Evolutionary conservation across 345 rosid species (phyloP), one percentile per base, ranked within the genome.

Genomic region (Aquilaria yunnanensis): DNA sequence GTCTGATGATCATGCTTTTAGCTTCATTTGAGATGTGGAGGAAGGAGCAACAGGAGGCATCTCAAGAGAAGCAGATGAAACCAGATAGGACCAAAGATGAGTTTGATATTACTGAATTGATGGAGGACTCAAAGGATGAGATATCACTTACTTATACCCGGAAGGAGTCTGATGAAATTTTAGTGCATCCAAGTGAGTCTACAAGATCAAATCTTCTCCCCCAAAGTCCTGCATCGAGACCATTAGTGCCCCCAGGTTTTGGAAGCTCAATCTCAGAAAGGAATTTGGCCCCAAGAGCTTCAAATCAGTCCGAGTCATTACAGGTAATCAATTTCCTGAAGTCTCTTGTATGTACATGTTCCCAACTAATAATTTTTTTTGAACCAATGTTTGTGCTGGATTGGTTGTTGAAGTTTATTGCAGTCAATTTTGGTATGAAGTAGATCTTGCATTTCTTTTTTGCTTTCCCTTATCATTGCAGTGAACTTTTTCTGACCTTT

Each of bases 171-270:
- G 67, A 80, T 69, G 83, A 83, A 37, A 37, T 37, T 37, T 37
- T 37, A 37, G 7, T 37, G 43, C 5, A 37, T 37, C 43, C 8
- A 37, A 67, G 37, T 65, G 80, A 75, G 54, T 70, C 79, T 50
- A 75, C 79, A 6, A 83, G 81, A 73, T 55, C 76, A 60, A 61
- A 77, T 67, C 43, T 75, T 33, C 70, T 79, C 56, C 51, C 75
- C 23, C 87, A 80, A 73, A 74, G 73, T 60, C 78, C 75, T 68
- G 88, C 85, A 62, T 74, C 91, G 60, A 82, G 96, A 73, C 99
- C 99, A 64, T 96, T 85, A 75, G 99, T 94, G 66, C 99, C 99
- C 49, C 99, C 99, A 6, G 97, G 99, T 57, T 94, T 94, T 79
- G 65, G 85, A 7, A 72, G 77, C 67, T 33, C 82, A 57, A 7